phyloP scores from a whole-genome alignment of 2,329 filamentous ascomycete species.

The Trichoderma semiorbis region DNA sequence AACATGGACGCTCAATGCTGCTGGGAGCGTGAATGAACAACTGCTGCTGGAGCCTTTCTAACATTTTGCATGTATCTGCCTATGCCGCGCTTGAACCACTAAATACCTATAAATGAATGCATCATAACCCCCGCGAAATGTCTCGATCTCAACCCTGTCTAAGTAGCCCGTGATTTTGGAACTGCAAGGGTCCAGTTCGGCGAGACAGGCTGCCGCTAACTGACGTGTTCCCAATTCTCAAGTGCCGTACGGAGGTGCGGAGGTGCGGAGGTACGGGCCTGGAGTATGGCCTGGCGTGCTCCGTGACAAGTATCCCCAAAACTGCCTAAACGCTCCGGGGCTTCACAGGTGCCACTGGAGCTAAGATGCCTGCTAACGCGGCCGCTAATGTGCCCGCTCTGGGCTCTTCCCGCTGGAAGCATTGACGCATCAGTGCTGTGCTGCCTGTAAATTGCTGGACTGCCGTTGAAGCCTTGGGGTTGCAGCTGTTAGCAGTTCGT shows the following conservation, averaged over 20 bases:
- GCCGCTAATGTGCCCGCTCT: neutral
- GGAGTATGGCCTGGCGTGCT: neutral
- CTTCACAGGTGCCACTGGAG: neutral
- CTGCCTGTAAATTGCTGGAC: neutral
- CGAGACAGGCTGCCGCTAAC: conserved; percentile 17
- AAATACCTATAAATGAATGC: neutral
- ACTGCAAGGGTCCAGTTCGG: neutral
- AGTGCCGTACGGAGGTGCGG: conserved; percentile 8
- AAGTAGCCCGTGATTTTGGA: neutral
- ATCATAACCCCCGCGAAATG: neutral
- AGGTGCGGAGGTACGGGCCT: conserved; percentile 9
- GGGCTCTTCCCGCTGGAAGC: neutral
- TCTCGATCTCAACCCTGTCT: neutral
- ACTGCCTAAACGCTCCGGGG: neutral
- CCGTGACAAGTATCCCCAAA: neutral
- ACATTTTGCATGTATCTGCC: neutral
- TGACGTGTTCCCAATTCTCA: conserved; percentile 12
- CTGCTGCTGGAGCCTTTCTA: neutral
- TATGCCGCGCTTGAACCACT: neutral
- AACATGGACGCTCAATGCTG: neutral
- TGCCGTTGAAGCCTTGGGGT: neutral
- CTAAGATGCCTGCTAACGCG: neutral
- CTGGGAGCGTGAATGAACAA: neutral
- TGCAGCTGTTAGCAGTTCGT: neutral
- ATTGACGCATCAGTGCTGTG: neutral